Base-by-base conservation (phyloP, 2,329 filamentous ascomycete genomes). In the Dryadomyces quercivorus region DNA sequence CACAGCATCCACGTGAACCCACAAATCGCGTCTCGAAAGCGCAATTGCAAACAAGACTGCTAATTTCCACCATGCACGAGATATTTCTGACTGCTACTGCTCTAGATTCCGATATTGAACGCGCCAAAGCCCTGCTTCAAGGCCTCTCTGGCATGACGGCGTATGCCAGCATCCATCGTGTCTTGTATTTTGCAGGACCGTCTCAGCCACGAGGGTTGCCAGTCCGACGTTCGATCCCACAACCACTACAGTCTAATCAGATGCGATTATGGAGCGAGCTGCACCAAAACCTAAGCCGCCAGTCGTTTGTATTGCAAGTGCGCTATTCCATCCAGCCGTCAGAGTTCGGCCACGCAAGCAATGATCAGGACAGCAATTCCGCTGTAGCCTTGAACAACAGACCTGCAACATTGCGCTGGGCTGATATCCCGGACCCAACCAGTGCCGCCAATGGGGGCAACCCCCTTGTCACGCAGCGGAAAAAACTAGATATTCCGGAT, bases 401-500 rank as follows among this genome's bases (percentile, higher is more conserved):
- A 0, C 67, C 68, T 0, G 78, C 77, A 18, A 72, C 75, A 3
- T 63, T 84, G 55, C 69, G 75, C 47, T 85, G 79, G 78, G 75
- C 70, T 6, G 81, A 84, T 59, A 71, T 83, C 47, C 81, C 81
- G 1, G 81, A 84, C 57, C 79, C 80, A 16, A 68, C 73, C 1
- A 70, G 70, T 22, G 48, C 53, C n/a, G 16, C 22, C 22, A 52
- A 42, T 26, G 53, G 51, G 13, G 50, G 57, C 6, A 69, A 69
- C 13, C 68, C 70, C n/a, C 70, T 74, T 12, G 49, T 80, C 38
- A 75, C 71, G 10, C 74, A 79, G 62, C 70, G 78, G 43, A 79
- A 77, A 61, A 76, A 75, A 64, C 69, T 80, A 7, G 78, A 81
- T 59, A 73, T 82, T n/a, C 72, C 74, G 60, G 71, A 75, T 1